These are phyloP conservation scores for Salvia hispanica DNA, from an alignment of 257 asterid species.

Conservation along the genomic window DNA sequence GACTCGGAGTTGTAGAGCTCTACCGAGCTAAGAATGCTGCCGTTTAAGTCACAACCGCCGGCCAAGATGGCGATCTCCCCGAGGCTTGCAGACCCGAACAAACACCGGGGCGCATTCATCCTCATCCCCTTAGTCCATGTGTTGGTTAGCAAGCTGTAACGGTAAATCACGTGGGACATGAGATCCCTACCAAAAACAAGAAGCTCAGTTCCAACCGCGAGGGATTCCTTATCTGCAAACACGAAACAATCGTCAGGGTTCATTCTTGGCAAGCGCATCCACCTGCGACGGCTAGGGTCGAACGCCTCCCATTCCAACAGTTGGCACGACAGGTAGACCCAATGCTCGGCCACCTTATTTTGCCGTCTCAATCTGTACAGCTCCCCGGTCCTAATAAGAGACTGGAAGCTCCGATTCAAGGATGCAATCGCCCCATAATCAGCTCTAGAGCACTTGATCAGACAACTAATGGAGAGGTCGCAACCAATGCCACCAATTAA, in stretches of 20 bases:
- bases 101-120: too few species aligned
- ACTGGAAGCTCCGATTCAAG: slow-evolving; percentile 57
- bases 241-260: slow-evolving; percentile 64
- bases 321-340: slow-evolving; percentile 67
- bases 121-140: too few species aligned
- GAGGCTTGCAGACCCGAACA: slow-evolving; percentile 86
- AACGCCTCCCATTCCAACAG: slow-evolving; percentile 69
- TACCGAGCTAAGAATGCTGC: slow-evolving; percentile 49
- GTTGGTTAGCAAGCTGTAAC: slow-evolving; percentile 80
- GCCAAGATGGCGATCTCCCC: slow-evolving; percentile 88
- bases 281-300: slow-evolving; percentile 52
- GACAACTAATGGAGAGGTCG: slow-evolving; percentile 58
- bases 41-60: slow-evolving; percentile 79
- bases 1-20: slow-evolving; percentile 61
- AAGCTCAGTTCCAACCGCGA: slow-evolving; percentile 94
- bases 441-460: slow-evolving; percentile 68
- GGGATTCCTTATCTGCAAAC: slow-evolving; percentile 81
- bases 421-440: slow-evolving; percentile 57
- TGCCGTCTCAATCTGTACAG: slow-evolving; percentile 50
- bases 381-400: slow-evolving; percentile 56
- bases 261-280: slow-evolving; percentile 72
- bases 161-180: slow-evolving; percentile 68
- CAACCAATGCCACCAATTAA: slow-evolving; percentile 53
- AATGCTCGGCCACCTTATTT: slow-evolving; percentile 67
- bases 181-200: slow-evolving; percentile 86